Base-by-base conservation (phyloP, 768 basidiomycete species). In the Paxillus rubicundulus region DNA sequence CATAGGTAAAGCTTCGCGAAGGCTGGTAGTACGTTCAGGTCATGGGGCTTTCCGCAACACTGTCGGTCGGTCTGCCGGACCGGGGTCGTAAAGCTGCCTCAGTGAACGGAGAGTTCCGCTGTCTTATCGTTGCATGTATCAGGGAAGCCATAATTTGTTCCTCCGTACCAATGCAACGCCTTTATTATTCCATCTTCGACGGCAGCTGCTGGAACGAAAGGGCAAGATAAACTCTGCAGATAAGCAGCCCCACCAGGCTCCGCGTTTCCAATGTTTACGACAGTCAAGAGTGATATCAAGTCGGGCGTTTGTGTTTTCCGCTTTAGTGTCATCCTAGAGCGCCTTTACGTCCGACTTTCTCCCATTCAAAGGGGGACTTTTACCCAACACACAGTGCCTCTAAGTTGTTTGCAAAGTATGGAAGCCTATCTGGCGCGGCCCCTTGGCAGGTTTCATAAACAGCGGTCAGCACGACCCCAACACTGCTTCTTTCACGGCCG, bases 401-500 rank as follows among this genome's bases (percentile, higher is more conserved):
- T 16, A 27, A 28, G 51, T 16, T 40, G n/a, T 43, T 33, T 56
- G 47, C 18, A 53, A 45, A 30, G 44, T 50, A 37, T 21, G 24
- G 32, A 40, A 21, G 1, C 9, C 41, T 4, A 38, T 17, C 33
- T 38, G 17, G 18, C 5, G 37, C 5, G 37, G 28, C 30, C 17
- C 27, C 44, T 32, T 24, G 24, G 6, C 8, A 12, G 38, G 32
- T 33, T 41, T 45, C 57, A 50, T 47, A 41, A 53, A 33, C 14
- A 55, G 50, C 30, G 47, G 46, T 55, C 43, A 9, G 21, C 47
- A 43, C 44, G 42, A 47, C 47, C 33, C 33, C 16, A 38, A 55
- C 56, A 67, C 57, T 9, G 60, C 63, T 54, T 44, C 39, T 20
- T 21, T 32, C 21, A 44, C 53, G 54, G 18, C 51, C 24, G 24